Evolutionary conservation across 139 green algal species (phyloP).

Genomic region (Marvania coccoides): DNA sequence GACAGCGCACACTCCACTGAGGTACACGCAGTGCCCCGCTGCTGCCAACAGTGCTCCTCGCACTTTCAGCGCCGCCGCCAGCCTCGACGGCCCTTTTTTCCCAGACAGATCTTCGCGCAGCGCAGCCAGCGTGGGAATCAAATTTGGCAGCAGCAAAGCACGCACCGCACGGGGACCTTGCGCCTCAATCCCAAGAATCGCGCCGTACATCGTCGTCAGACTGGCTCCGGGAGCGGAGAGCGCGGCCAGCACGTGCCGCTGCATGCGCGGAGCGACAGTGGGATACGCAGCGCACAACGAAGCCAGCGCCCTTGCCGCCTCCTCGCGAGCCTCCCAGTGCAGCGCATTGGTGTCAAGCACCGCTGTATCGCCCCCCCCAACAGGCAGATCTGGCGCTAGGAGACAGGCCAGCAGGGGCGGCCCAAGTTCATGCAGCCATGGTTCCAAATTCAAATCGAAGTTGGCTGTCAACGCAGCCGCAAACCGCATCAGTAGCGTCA

Average conservation of each 20-base stretch:
- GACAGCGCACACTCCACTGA: neutral
- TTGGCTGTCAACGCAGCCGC: slow-evolving; percentile 60
- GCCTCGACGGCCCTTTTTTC: neutral
- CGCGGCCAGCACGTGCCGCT: slow-evolving; percentile 32
- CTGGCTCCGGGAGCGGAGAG: slow-evolving; percentile 38
- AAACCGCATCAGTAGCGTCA: slow-evolving; percentile 31
- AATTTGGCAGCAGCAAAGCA: slow-evolving; percentile 64
- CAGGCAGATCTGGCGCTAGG: slow-evolving; percentile 52
- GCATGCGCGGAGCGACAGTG: slow-evolving; percentile 54
- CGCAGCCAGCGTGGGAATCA: slow-evolving; percentile 46
- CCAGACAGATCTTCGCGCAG: slow-evolving; percentile 24
- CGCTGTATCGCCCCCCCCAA: neutral
- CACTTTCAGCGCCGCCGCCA: neutral
- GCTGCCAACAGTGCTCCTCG: neutral
- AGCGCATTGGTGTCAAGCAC: neutral
- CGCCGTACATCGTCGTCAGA: slow-evolving; percentile 55
- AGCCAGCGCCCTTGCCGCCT: slow-evolving; percentile 43
- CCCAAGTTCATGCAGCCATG: slow-evolving; percentile 80
- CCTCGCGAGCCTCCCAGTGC: slow-evolving; percentile 39
- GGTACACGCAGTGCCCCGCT: neutral
- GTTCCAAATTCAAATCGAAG: slow-evolving; percentile 53
- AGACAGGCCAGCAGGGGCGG: slow-evolving; percentile 70
- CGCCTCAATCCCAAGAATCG: slow-evolving; percentile 50
- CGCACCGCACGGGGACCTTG: slow-evolving; percentile 54
- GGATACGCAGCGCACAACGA: slow-evolving; percentile 50